Evolutionary conservation across 805 yeast genomes (phyloP), one percentile per base, ranked within the genome.

Genomic region (Metschnikowia colocasiae): DNA sequence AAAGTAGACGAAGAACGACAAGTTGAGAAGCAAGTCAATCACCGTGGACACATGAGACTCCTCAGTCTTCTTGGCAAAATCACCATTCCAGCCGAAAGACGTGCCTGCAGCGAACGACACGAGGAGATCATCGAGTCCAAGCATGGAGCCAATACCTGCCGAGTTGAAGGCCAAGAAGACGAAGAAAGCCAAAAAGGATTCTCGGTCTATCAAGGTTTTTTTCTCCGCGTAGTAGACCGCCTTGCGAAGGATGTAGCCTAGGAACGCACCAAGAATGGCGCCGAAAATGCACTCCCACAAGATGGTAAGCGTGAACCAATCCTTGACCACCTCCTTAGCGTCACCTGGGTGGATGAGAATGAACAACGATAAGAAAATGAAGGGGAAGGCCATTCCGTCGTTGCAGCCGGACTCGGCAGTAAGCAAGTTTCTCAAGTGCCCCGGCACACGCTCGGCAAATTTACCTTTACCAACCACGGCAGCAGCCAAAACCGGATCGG

Each of bases 361-460:
- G 60, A 84, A 78, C 51, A 88, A 68, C 1, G 94, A 81, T 35
- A 91, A 64, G 67, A 75, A 74, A 22, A 87, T 86, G 61, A 90
- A 90, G 0, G 97, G 97, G 60, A 87, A 90, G 0, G 97, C 97
- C 94, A 90, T 85, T 37, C 97, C 97, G 61, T 90, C 97, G 64
- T 90, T 90, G 62, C 96, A 86, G 3, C 91, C 95, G 0, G 92
- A 84, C 58, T 88, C 95, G 0, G 96, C 95, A 26, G 91, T 80
- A 22, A 91, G 70, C 40, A 90, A 67, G 59, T 89, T 86, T 56
- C 95, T 75, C 67, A 90, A 74, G 66, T 90, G 97, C n/a, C 95
- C 96, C 1, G 96, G 95, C 15, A 90, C 95, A 46, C 96, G 78
- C 59, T 80, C 80, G 12, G 96, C 96, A 63, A 90, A 90, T 61